Evolutionary conservation across 805 yeast species (phyloP).

Genomic region (Citeromyces matritensis): DNA sequence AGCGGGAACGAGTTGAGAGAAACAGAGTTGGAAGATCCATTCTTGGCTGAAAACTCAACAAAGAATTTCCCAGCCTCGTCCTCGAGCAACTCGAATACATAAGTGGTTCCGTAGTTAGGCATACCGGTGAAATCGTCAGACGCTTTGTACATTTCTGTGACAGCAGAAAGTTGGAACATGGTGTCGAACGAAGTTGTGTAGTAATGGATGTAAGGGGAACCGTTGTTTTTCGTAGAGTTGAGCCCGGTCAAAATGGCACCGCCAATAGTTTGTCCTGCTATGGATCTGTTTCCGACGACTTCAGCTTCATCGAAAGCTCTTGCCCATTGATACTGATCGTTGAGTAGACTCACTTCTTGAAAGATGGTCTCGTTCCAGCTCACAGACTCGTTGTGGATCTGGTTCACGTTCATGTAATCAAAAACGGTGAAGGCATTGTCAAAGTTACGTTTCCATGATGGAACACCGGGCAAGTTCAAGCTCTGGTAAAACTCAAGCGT

Average conservation of each 20-base stretch:
- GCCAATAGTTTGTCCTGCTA: conserved; percentile 25
- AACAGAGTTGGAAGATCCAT: conserved; percentile 23
- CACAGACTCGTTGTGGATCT: conserved; percentile 23
- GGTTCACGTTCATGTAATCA: conserved; percentile 23
- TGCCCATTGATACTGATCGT: conserved; percentile 23
- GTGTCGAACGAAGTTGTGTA: conserved; percentile 29
- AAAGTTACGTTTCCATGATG: conserved; percentile 14
- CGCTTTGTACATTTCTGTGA: conserved; percentile 16
- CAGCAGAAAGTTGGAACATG: conserved; percentile 23
- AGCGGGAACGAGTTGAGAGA: conserved; percentile 18
- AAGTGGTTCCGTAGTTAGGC: conserved; percentile 28
- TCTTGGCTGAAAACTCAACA: conserved; percentile 28
- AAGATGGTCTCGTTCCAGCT: conserved; percentile 16
- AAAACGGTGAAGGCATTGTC: conserved; percentile 22
- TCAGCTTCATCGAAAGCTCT: conserved; percentile 16
- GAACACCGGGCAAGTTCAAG: conserved; percentile 14
- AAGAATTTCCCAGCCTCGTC: conserved; percentile 12
- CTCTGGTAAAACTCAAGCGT: conserved; percentile 21
- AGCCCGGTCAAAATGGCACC: conserved; percentile 18
- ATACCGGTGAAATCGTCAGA: conserved; percentile 25
- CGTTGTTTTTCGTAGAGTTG: conserved; percentile 17
- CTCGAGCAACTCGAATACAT: conserved; percentile 25
- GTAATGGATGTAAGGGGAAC: conserved; percentile 22
- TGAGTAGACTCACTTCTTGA: conserved; percentile 16
- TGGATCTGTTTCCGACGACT: conserved; percentile 13